phyloP scores from a whole-genome alignment of 2,329 filamentous ascomycete genomes.

The Penicillium sp. region DNA sequence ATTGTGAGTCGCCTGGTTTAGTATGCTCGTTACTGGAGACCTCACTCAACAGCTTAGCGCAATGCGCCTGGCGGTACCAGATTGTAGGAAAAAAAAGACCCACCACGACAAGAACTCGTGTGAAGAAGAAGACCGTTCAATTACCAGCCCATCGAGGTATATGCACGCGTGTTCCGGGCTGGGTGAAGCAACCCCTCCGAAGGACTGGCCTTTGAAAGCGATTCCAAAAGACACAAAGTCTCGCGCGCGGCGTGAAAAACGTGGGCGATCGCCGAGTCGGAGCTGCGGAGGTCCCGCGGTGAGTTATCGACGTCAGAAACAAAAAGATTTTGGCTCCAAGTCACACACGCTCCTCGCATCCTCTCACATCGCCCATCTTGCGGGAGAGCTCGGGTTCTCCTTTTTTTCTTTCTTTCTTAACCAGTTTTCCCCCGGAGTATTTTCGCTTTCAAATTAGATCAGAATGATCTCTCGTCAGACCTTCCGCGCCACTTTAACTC shows the following conservation, averaged over 20 bases:
- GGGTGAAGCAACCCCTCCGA: too few species aligned
- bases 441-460: neutral
- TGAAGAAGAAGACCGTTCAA: too few species aligned
- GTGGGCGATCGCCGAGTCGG: constrained; percentile 13
- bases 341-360: constrained; percentile 1
- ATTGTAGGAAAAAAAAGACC: too few species aligned
- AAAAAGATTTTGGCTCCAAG: constrained; percentile 14
- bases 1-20: too few species aligned
- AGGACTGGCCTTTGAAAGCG: neutral
- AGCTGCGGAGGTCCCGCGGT: constrained; percentile 20
- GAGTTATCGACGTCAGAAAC: constrained; percentile 27
- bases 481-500: constrained; percentile 12
- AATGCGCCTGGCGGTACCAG: too few species aligned
- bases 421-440: neutral
- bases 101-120: too few species aligned
- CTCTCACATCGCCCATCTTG: constrained; percentile 2
- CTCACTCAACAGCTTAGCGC: too few species aligned
- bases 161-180: too few species aligned
- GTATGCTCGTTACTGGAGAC: too few species aligned
- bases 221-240: neutral
- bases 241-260: constrained; percentile 4
- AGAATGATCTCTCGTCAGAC: constrained; percentile 16
- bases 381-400: constrained; percentile 5
- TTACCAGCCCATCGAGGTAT: too few species aligned
- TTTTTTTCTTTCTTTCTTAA: too few species aligned